Evolutionary conservation across 2,329 filamentous ascomycete species (phyloP), one percentile per base, ranked within the genome.

Genomic region (Nannizziopsis barbatae): DNA sequence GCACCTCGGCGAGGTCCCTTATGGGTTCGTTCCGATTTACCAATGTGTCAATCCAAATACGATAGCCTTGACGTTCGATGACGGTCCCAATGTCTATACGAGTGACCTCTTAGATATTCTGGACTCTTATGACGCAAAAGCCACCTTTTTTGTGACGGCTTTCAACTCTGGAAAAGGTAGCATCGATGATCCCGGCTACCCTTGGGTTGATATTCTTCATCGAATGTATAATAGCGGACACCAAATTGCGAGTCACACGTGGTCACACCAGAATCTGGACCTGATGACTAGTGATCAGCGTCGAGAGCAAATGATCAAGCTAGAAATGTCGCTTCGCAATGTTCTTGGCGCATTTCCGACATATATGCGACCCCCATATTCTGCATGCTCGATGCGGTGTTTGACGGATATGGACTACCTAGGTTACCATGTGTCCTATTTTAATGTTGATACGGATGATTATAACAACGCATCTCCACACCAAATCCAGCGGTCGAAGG

Each of bases 41-140:
- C 60, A 62, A 9, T 72, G 71, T 54, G 60, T 56, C 35, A 67
- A 68, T n/a, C 67, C 72, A 2, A 77, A 79, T 45, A 76, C 76
- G 9, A 72, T 84, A 56, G 81, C 81, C 14, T 61, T 84, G 48
- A 84, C 80, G 0, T 84, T 76, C 55, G 81, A 84, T 55, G 81
- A 84, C 59, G 81, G 81, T 1, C 81, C 80, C 17, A 76, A 75
- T 53, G 62, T 71, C 15, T 82, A 79, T 61, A 84, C 80, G 1
- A 64, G 65, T 36, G 74, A 80, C 52, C 71, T 84, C 10, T 69
- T 84, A 10, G 75, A 83, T 56, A 68, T 81, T 47, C 70, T 84
- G 40, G 71, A 72, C 51, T 68, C 65, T 20, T 80, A 81, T 58
- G 67, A 73, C 22, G 79, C 77, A 11, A 80, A 77, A 54, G 81